Base-by-base conservation (phyloP, 805 yeast species). In the Pichia californica region DNA sequence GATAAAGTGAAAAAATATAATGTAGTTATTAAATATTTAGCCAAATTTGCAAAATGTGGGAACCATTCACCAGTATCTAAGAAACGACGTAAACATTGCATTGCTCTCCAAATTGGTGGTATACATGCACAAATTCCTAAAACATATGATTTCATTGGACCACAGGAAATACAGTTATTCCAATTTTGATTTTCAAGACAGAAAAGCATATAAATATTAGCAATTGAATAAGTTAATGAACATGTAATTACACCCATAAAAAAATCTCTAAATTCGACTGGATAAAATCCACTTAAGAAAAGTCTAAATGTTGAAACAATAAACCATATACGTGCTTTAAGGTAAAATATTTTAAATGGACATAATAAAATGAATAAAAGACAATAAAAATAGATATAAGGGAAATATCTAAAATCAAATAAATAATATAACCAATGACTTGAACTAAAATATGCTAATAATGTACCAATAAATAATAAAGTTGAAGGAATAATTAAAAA, bases 191-290 rank as follows among this genome's bases (percentile, higher is more conserved):
- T 73, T 57, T 86, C 87, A 25, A 88, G 67, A 59, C 99, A 93
- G 52, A 86, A 79, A 63, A 88, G 87, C 62, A 88, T 76, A 1
- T 93, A 83, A 33, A 86, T 64, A 52, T 89, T 91, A 4, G 96
- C 83, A 67, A 88, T 68, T 0, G 96, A 74, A 63, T 93, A 93
- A 1, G 96, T 85, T 54, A 93, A 68, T 27, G 95, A 84, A 63
- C 95, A 85, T 36, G 89, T 67, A 21, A 91, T 79, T 61, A 93
- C 99, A 20, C 97, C 99, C 43, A 89, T 52, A 60, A 87, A 88
- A 69, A 93, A 91, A 63, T 93, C 99, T 45, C 89, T 73, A 58
- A 93, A 93, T 63, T 91, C 97, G 41, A 93, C 97, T 0, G 98
- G 96, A 55, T 83, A 93, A 35, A 88, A 68, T 0, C 98, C 98